Conservation (phyloP, 1,284 basidiomycete genomes). For the Apiotrichum porosum region DNA sequence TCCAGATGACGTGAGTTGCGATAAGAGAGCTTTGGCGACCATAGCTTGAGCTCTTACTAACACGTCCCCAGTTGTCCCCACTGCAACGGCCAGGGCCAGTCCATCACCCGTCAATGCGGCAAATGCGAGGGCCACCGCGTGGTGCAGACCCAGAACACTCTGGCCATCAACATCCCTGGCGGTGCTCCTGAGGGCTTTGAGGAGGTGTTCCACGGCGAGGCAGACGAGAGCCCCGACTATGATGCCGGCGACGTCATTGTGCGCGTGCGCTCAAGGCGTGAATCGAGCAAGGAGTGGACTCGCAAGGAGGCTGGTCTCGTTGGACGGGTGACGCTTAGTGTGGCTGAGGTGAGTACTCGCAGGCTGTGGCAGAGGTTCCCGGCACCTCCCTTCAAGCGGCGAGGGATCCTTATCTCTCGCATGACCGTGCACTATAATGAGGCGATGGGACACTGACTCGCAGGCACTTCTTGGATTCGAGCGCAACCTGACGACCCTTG, state of each 20-base stretch:
- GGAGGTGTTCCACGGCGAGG: slow-evolving; percentile 85
- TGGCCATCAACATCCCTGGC: slow-evolving; percentile 72
- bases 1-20: slow-evolving; percentile 45
- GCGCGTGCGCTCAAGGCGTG: slow-evolving; percentile 64
- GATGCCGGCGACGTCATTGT: slow-evolving; percentile 86
- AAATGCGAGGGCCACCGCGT: slow-evolving; percentile 79
- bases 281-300: slow-evolving; percentile 61
- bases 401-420: too few relatives aligned
- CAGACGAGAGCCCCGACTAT: slow-evolving; percentile 88
- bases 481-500: slow-evolving; percentile 80
- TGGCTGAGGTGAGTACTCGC: slow-evolving; percentile 68
- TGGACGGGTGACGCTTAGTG: slow-evolving; percentile 79
- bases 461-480: slow-evolving; percentile 49
- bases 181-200: slow-evolving; percentile 90
- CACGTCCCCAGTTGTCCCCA: slow-evolving; percentile 59
- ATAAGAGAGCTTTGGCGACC: too few relatives aligned
- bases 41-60: too few relatives aligned
- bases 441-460: slow-evolving; percentile 1
- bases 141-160: slow-evolving; percentile 56
- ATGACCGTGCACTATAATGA: too few relatives aligned
- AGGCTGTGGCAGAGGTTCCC: background rate
- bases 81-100: slow-evolving; percentile 74
- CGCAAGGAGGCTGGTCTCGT: slow-evolving; percentile 83
- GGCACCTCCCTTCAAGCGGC: background rate
- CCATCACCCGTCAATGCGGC: slow-evolving; percentile 68